Evolutionary conservation across 1,284 basidiomycete species (phyloP), one percentile per base, ranked within the genome.

Genomic region (Austropuccinia psidii): DNA sequence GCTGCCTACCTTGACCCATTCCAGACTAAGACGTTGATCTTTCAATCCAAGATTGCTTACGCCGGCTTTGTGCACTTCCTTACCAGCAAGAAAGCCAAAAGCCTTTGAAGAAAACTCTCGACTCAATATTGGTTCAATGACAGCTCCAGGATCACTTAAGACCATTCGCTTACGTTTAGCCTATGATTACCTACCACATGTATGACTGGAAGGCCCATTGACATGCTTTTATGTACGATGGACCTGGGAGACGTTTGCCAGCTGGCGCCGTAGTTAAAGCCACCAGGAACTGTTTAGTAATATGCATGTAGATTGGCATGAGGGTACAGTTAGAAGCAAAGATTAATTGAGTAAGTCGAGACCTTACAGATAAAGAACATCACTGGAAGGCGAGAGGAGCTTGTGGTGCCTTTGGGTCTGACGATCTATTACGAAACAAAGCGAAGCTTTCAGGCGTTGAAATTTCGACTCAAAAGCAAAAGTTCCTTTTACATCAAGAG

Each of bases 21-120:
- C 61, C 33, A 81, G 76, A 6, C 77, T 79, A 43, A 78, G 75
- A 29, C 79, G 76, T 72, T 80, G 76, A 76, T 35, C 76, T 58
- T 78, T 77, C n/a, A 85, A 78, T 6, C 85, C 85, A 5, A 85
- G 79, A 76, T 86, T 86, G 5, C 83, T 83, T 0, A 84, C 80
- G 0, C 83, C 83, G 35, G 82, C 85, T 0, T 78, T 82, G 66
- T 83, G 82, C 4, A 85, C 81, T 76, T 85, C 84, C 70, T 84
- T 76, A 24, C 85, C 81, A 1, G 82, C 83, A 45, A 85, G 76
- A 76, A 86, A 86, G 2, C 84, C 84, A 74, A 82, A 83, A 0
- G 81, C 29, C 57, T 37, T 1, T n/a, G 19, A 35, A 60, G 7
- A 41, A 29, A n/a, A 41, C 9, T n/a, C n/a, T 45, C n/a, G n/a